Evolutionary conservation across 441 rosid genomes (phyloP).

Genomic region (Cnidoscolus chayamansa): DNA sequence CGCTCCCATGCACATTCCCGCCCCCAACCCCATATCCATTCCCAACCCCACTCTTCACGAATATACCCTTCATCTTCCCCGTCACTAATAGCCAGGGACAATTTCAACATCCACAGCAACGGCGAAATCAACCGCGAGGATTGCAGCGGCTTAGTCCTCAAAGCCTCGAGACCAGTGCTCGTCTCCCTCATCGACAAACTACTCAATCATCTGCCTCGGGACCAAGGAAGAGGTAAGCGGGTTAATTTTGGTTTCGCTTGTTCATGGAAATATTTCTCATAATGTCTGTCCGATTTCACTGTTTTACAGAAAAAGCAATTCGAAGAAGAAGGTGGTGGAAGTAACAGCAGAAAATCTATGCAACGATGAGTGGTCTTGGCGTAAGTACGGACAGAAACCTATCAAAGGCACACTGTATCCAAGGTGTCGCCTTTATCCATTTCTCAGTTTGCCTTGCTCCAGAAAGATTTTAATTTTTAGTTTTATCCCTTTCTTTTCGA

Average conservation of each 20-base stretch:
- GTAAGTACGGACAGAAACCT: constrained; percentile 95
- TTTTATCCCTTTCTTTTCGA: too few relatives aligned
- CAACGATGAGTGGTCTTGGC: constrained; percentile 91
- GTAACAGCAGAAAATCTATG: constrained; percentile 70
- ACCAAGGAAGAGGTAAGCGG: constrained; percentile 62
- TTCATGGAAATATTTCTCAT: not conserved
- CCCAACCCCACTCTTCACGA: not conserved
- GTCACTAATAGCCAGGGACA: not conserved
- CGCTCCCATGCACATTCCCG: not conserved
- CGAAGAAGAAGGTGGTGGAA: constrained; percentile 59
- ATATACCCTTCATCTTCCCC: not conserved
- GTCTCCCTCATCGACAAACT: constrained; percentile 17
- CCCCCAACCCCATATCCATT: too few relatives aligned
- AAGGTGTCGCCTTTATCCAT: constrained; percentile 38
- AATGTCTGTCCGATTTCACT: not conserved
- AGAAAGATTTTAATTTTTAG: not conserved
- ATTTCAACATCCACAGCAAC: not conserved
- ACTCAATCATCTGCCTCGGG: constrained; percentile 36
- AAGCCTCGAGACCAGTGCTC: constrained; percentile 1
- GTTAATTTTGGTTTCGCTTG: too few relatives aligned
- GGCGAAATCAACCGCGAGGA: constrained; percentile 13
- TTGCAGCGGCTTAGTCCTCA: constrained; percentile 16
- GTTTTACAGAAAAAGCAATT: constrained; percentile 52
- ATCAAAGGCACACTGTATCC: constrained; percentile 94
- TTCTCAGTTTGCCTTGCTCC: not conserved